Evolutionary conservation across 148 eudicot genomes (phyloP), one percentile per base, ranked within the genome.

Genomic region (Rhododendron simsii): DNA sequence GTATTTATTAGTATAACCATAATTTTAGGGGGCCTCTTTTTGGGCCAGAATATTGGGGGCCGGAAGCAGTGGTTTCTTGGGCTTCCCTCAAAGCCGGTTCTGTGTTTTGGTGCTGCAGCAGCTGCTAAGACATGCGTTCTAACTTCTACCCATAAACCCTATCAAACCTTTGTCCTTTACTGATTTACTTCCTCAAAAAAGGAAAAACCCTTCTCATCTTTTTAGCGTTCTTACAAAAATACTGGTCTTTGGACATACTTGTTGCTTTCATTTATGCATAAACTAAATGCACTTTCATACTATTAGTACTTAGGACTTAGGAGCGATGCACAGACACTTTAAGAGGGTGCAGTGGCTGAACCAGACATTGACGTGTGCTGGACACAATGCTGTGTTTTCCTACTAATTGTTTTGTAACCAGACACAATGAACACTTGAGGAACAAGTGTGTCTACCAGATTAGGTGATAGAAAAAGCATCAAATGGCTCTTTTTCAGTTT

Each of bases 401-500:
- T 69, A 69, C 35, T 28, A 69, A 28, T 69, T 26, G 35, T 26
- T 69, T 28, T 13, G 76, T 71, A 1, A 71, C 16, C 76, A 30
- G 76, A 30, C 16, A 12, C 7, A 9, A 10, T 26, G 14, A 26
- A 30, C 39, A 30, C 33, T 67, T 26, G 76, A 71, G 76, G 41
- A 30, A 71, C 39, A 28, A 71, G 76, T 28, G 30, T 65, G 76
- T 33, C 41, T 33, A 30, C 41, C 21, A 5, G 41, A 8, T 33
- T 71, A 71, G 8, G 39, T 80, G 51, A 39, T 48, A 79, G n/a
- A 53, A 61, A 80, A 80, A 80, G 83, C 39, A 53, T 80, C 63
- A 53, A 16, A 80, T 50, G 83, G 41, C 83, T 53, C 44, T 53
- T 57, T 51, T 51, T 30, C 21, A 35, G 61, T 80, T 45, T 80